These are phyloP conservation scores for Exsudoporus frostii DNA, from an alignment of 768 basidiomycete genomes.

Conservation along the genomic window DNA sequence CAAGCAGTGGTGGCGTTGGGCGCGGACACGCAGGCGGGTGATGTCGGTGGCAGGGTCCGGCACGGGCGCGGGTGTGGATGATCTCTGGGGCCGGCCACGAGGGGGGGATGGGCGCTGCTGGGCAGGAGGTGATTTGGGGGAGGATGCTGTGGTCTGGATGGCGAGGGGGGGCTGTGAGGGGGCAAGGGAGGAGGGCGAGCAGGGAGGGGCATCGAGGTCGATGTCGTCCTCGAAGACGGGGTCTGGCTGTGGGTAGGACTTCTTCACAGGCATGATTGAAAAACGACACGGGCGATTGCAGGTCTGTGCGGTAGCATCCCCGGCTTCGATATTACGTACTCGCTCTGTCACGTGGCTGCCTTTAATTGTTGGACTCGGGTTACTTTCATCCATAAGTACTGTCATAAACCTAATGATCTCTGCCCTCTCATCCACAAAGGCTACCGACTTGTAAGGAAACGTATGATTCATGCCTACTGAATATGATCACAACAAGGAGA, in stretches of 20 bases:
- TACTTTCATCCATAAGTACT: not conserved
- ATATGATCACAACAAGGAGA: constrained; percentile 25
- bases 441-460: constrained; percentile 4
- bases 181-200: not conserved
- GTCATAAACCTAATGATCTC: not conserved
- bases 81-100: constrained; percentile 10
- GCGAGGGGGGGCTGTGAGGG: constrained; percentile 12
- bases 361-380: too few species aligned
- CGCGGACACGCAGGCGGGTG: constrained; percentile 69
- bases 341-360: constrained; percentile 22
- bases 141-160: constrained; percentile 12
- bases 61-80: constrained; percentile 8
- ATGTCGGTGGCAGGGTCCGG: constrained; percentile 68
- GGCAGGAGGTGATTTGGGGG: constrained; percentile 7
- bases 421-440: constrained; percentile 1
- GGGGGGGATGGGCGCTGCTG: constrained; percentile 21
- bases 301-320: constrained; percentile 10
- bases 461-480: constrained; percentile 20
- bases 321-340: not conserved
- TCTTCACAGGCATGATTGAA: constrained; percentile 25
- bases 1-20: constrained; percentile 71
- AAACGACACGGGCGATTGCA: constrained; percentile 12
- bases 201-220: constrained; percentile 26
- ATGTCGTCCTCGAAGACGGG: constrained; percentile 36
- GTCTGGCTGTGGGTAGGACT: constrained; percentile 19